Evolutionary conservation across 2,329 filamentous ascomycete species (phyloP).

Genomic region (Cladorrhinum sp.): DNA sequence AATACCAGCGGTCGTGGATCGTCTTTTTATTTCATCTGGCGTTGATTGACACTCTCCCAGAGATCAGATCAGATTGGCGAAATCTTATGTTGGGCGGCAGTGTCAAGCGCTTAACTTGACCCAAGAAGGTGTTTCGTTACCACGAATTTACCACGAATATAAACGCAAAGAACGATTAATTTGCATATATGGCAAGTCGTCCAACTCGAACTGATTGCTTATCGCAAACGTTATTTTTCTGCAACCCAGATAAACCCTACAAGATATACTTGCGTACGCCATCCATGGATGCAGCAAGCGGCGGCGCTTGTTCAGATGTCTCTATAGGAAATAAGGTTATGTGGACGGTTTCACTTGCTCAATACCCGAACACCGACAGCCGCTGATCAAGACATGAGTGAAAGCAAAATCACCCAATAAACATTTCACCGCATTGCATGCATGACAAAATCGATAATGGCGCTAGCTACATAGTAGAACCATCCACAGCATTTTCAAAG

Average conservation of each 20-base stretch:
- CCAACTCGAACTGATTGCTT: too few relatives aligned
- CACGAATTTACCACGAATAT: too few relatives aligned
- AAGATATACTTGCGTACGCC: neutral
- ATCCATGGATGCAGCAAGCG: neutral
- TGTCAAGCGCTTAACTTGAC: neutral
- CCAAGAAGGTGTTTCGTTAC: too few relatives aligned
- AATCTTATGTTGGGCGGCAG: neutral
- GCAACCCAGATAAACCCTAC: too few relatives aligned
- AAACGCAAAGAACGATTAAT: too few relatives aligned
- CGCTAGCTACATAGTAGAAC: too few relatives aligned
- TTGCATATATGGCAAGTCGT: too few relatives aligned
- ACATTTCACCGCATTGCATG: too few relatives aligned
- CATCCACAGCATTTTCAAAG: neutral
- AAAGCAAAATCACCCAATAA: too few relatives aligned
- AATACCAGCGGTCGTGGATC: neutral
- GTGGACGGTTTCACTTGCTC: neutral
- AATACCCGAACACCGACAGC: neutral
- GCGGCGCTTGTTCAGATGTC: neutral
- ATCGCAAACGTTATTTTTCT: neutral
- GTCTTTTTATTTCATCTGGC: neutral
- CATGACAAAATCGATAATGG: too few relatives aligned
- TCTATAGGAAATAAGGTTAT: neutral
- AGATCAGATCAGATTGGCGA: neutral
- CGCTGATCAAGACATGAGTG: neutral
- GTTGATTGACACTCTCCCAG: neutral